Evolutionary conservation across 1,284 basidiomycete genomes (phyloP), one percentile per base, ranked within the genome.

Genomic region (Moesziomyces globuligerus): DNA sequence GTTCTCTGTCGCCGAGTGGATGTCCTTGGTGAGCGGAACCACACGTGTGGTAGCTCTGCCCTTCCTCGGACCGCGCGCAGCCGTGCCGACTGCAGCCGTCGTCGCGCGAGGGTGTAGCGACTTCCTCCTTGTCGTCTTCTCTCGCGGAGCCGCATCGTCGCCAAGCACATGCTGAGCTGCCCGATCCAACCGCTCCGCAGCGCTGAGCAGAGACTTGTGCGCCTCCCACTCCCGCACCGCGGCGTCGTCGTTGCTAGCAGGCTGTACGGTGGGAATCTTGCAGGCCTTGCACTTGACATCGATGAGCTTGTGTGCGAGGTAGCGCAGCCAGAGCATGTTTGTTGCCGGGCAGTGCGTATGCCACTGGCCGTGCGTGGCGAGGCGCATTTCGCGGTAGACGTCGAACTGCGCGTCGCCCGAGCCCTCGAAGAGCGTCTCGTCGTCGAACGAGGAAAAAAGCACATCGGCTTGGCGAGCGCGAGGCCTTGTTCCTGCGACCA

Each of bases 401-500:
- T 97, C 93, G 83, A 94, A 98, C 81, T 98, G 95, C 74, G 91
- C 89, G 79, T 95, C 92, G 7, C 94, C 92, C 87, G 80, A 84
- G 90, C 89, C 83, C 38, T 81, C 64, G 41, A 84, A 84, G n/a
- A 84, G 51, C 15, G 67, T 50, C 8, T 80, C 75, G 43, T 83
- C 83, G 37, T 76, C 77, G 38, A 84, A 83, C 1, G 70, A 59
- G 46, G 81, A 81, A 24, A 72, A 72, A 1, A 81, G 41, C 8
- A 72, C 54, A 13, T 50, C 44, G 11, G n/a, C 17, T 17, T 60
- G 53, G 28, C 52, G 50, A 37, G 43, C 15, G 25, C 43, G 48
- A 1, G 52, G 37, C 29, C 52, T 59, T n/a, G 28, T 18, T 9
- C 53, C 56, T 5, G 72, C 49, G 18, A 51, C 51, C 10, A 61